A percentile compares a stretch with the other conserved stretches of the same genome.
phyloP scores from a whole-genome alignment of 2,329 filamentous ascomycete genomes.

The Sporothrix inflata region DNA sequence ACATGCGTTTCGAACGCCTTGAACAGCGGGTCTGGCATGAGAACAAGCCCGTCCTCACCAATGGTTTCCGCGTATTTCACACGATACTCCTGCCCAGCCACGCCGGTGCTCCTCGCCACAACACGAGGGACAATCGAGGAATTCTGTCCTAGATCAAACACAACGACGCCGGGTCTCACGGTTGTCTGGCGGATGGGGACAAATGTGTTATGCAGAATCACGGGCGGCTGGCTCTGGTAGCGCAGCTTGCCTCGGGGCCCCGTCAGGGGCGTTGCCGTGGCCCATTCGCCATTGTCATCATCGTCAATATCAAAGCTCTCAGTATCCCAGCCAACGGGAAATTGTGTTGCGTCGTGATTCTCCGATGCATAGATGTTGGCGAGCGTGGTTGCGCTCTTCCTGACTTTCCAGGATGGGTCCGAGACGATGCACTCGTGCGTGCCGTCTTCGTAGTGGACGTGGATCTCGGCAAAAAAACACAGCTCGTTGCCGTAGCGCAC shows the following conservation, averaged over 20 bases:
- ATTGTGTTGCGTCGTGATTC: not conserved
- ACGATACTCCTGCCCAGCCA: not conserved
- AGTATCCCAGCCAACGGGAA: not conserved
- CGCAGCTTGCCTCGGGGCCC: not conserved
- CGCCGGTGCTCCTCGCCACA: not conserved
- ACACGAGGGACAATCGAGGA: not conserved
- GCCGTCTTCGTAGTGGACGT: not conserved
- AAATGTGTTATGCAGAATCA: not conserved
- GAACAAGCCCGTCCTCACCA: not conserved
- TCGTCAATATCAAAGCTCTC: not conserved
- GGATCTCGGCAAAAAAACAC: not conserved
- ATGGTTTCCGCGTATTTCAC: not conserved
- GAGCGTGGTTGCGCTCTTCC: not conserved
- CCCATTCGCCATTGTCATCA: not conserved
- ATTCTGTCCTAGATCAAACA: not conserved
- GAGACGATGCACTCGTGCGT: not conserved
- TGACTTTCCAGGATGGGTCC: not conserved
- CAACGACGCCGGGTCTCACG: not conserved
- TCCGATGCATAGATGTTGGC: not conserved
- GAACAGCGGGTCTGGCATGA: not conserved
- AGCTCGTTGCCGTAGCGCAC: not conserved
- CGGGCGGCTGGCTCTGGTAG: not conserved
- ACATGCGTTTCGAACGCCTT: not conserved
- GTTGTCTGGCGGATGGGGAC: not conserved
- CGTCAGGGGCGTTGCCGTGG: not conserved